A percentile compares a stretch with the other conserved stretches of the same genome.
Conservation (phyloP, 805 yeast species). For the Helenozyma baotianmanensis region DNA sequence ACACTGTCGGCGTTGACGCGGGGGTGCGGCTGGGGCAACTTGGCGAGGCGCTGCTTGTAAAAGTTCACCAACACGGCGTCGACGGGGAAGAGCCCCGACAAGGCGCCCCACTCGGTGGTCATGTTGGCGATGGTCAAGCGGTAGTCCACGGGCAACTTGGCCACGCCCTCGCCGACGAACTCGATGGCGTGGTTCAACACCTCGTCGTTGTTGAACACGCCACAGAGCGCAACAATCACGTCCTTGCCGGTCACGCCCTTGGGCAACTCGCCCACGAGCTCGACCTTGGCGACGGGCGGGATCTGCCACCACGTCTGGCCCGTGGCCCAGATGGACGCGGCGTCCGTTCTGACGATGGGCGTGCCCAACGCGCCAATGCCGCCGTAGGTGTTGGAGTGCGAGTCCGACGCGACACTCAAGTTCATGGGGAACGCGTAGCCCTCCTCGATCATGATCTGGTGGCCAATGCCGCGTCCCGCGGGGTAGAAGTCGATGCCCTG, state of each 20-base stretch:
- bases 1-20: constrained; percentile 67
- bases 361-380: constrained; percentile 96
- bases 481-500: constrained; percentile 97
- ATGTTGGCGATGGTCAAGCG: constrained; percentile 19
- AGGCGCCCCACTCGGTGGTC: constrained; percentile 45
- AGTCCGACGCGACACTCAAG: constrained; percentile 93
- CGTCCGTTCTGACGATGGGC: constrained; percentile 97
- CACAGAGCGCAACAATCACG: constrained; percentile 94
- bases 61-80: constrained; percentile 74
- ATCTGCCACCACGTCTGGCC: constrained; percentile 99
- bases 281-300: constrained; percentile 96
- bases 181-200: constrained; percentile 92
- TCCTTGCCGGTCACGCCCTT: constrained; percentile 93
- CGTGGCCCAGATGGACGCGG: constrained; percentile 99
- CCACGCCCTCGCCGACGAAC: constrained; percentile 79
- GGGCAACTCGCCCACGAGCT: constrained; percentile 75
- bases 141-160: constrained; percentile 61
- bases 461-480: constrained; percentile 99
- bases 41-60: constrained; percentile 60
- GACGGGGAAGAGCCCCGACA: constrained; percentile 96
- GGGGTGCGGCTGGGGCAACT: constrained; percentile 72
- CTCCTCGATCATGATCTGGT: constrained; percentile 98
- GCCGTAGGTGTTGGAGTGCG: constrained; percentile 97
- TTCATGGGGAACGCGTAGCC: constrained; percentile 96
- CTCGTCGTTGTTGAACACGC: constrained; percentile 86